Conservation (phyloP, 2,329 filamentous ascomycete species). For the Pseudogymnoascus sp. region DNA sequence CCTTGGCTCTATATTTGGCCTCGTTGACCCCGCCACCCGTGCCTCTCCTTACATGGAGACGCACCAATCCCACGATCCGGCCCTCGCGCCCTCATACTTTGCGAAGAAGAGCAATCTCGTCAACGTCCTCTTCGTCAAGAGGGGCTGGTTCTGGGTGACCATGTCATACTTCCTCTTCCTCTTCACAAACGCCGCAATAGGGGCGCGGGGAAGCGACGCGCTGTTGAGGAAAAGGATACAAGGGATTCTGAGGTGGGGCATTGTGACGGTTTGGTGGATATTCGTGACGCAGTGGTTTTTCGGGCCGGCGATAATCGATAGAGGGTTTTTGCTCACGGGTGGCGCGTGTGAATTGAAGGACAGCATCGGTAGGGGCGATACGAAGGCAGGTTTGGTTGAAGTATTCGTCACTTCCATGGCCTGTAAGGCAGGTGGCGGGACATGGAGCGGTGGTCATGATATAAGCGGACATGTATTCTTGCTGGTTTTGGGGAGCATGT, state of each 20-base stretch:
- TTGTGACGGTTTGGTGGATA: slow-evolving; percentile 74
- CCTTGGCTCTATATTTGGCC: slow-evolving; percentile 73
- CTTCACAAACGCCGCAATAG: slow-evolving; percentile 56
- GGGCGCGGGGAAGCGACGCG: slow-evolving; percentile 32
- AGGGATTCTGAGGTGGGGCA: slow-evolving; percentile 59
- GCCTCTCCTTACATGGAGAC: slow-evolving; percentile 53
- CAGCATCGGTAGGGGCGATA: slow-evolving; percentile 39
- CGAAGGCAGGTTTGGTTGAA: slow-evolving; percentile 38
- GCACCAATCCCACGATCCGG: slow-evolving; percentile 55
- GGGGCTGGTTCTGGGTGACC: slow-evolving; percentile 89
- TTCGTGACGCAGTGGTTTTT: slow-evolving; percentile 96
- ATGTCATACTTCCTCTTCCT: slow-evolving; percentile 64
- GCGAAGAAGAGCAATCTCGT: slow-evolving; percentile 88
- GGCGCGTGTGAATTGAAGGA: slow-evolving; percentile 65
- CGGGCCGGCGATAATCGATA: slow-evolving; percentile 81
- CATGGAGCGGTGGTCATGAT: slow-evolving; percentile 91
- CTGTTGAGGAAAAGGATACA: slow-evolving; percentile 43
- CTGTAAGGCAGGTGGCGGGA: slow-evolving; percentile 74
- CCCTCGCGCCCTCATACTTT: slow-evolving; percentile 73
- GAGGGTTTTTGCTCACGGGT: slow-evolving; percentile 80
- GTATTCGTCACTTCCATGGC: slow-evolving; percentile 64
- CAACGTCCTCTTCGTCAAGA: slow-evolving; percentile 90
- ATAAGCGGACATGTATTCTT: slow-evolving; percentile 94
- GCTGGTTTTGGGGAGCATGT: slow-evolving; percentile 73
- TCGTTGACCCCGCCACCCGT: slow-evolving; percentile 66